Evolutionary conservation across 164 flowering plant species (phyloP), one percentile per base, ranked within the genome.

Genomic region (Berberis vulgaris): DNA sequence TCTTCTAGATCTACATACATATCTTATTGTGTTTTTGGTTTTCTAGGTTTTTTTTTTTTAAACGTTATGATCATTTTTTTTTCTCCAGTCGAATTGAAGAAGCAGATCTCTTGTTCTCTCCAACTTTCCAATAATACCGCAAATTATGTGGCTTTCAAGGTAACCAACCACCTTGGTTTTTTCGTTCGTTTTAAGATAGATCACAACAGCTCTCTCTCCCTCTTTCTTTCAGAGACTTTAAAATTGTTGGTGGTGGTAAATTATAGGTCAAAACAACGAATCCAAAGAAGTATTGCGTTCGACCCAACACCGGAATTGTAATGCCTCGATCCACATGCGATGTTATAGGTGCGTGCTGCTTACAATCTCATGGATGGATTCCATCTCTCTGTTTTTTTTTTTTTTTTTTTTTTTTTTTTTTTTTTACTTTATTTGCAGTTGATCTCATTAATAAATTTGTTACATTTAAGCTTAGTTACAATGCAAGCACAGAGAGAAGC

Each of bases 51-150:
- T 40, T 1, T 5, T 13, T 63, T n/a, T 63, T 52, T 53, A 41
- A 1, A 13, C 8, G 13, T 39, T 44, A 4, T 12, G 26, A 56
- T 56, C 6, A 3, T 2, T 60, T 44, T 61, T 52, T 9, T 45
- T 42, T 6, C 9, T 52, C 56, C 39, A 92, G 97, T 88, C 69
- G 97, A 90, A 71, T 71, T 86, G 86, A 89, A 72, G 82, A 93
- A 81, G 82, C 97, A 88, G 80, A 86, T 84, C 69, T 83, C 96
- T 5, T 93, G 97, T 77, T 78, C 94, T 54, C 63, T 89, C 82
- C 94, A 83, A 64, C 76, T 89, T 76, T 73, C 79, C 1, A 90
- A 93, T 73, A 93, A 83, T 78, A 83, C 89, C 2, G 80, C 85
- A 64, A 74, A 85, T 11, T 74, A 80, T 77, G 84, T 93, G 1